These are phyloP conservation scores for Clitopilus passeckerianus DNA, from an alignment of 768 basidiomycete genomes.

Conservation along the genomic window DNA sequence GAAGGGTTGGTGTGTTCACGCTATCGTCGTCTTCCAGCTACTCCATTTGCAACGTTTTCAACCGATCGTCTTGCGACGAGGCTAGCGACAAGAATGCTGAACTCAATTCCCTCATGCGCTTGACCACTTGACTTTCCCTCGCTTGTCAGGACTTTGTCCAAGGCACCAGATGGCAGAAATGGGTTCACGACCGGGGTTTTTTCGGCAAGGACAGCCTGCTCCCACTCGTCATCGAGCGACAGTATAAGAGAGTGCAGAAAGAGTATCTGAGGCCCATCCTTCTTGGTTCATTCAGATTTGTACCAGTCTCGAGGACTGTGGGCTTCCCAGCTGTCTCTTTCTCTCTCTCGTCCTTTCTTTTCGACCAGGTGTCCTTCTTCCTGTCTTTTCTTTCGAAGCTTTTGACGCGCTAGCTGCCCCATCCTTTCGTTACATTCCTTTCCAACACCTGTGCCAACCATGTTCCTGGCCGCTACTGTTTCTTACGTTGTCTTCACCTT, in stretches of 20 bases:
- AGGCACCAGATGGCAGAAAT: not conserved
- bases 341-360: slow-evolving; percentile 10
- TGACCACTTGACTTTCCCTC: not conserved
- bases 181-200: not conserved
- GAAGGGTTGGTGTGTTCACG: too few relatives aligned
- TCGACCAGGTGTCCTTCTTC: slow-evolving; percentile 36
- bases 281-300: slow-evolving; percentile 12
- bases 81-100: not conserved
- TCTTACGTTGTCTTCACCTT: slow-evolving; percentile 19
- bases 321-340: slow-evolving; percentile 13
- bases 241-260: not conserved
- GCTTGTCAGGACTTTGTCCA: not conserved
- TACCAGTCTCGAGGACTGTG: slow-evolving; percentile 42
- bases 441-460: slow-evolving; percentile 11
- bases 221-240: not conserved
- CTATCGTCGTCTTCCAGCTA: too few relatives aligned
- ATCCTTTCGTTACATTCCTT: slow-evolving; percentile 6
- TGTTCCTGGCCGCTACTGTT: slow-evolving; percentile 24
- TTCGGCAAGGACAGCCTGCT: not conserved
- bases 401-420: not conserved
- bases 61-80: not conserved
- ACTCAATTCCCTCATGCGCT: not conserved
- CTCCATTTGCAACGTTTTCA: too few relatives aligned
- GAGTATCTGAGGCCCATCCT: slow-evolving; percentile 1
- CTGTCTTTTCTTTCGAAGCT: slow-evolving; percentile 7